These are phyloP conservation scores for Petunia hybrid DNA, from an alignment of 305 asterid genomes.

Conservation along the genomic window DNA sequence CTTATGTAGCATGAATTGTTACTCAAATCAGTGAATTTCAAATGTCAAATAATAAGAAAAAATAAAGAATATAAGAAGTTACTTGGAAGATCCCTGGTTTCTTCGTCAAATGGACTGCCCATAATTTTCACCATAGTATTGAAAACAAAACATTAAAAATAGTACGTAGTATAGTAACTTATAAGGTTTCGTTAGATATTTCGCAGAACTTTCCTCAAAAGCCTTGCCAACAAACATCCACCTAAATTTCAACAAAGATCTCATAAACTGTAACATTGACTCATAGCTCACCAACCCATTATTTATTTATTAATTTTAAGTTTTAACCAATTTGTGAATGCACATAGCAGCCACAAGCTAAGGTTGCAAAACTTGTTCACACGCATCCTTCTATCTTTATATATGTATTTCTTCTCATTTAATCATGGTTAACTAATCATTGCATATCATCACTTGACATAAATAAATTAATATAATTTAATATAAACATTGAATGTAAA, in stretches of 20 bases:
- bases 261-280: not conserved
- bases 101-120: not conserved
- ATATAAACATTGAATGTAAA: no score
- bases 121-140: not conserved
- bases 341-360: not conserved
- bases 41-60: no score
- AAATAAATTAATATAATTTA: no score
- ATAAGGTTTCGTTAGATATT: constrained; percentile 15
- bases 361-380: no score
- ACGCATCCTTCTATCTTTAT: no score
- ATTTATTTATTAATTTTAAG: not conserved
- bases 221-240: not conserved
- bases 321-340: not conserved
- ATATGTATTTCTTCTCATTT: no score
- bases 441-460: no score
- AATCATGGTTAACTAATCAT: no score
- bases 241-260: constrained; percentile 29
- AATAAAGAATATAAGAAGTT: not conserved
- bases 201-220: not conserved
- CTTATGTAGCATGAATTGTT: no score
- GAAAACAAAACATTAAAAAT: not conserved
- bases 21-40: no score
- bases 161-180: not conserved
- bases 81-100: not conserved
- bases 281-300: constrained; percentile 18